Conservation (phyloP, 768 basidiomycete species). For the Boletellus ananas region DNA sequence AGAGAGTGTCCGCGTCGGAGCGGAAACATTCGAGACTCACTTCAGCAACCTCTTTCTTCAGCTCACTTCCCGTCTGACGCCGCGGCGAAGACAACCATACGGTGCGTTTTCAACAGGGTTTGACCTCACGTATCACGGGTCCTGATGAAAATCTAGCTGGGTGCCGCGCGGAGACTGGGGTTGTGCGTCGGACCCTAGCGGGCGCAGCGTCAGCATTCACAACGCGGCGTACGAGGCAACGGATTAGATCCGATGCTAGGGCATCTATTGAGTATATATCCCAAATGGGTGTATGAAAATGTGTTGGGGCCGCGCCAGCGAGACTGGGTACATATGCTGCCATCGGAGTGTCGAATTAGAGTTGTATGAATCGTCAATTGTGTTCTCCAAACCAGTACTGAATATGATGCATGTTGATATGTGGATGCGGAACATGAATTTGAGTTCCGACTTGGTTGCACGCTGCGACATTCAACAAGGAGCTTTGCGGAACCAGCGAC, state of each 20-base stretch:
- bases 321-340: constrained; percentile 9
- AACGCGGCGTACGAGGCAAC: constrained; percentile 71
- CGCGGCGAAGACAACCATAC: constrained; percentile 87
- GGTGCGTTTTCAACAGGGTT: constrained; percentile 44
- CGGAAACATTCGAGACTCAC: constrained; percentile 3
- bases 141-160: constrained; percentile 53
- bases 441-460: too few relatives aligned
- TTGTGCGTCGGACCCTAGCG: constrained; percentile 90
- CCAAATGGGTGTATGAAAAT: constrained; percentile 10
- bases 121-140: constrained; percentile 3
- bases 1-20: constrained; percentile 8
- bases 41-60: constrained; percentile 22
- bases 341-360: constrained; percentile 27
- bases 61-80: constrained; percentile 81
- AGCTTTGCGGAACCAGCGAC: too few relatives aligned
- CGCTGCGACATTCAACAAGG: too few relatives aligned
- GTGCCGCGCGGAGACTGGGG: constrained; percentile 97
- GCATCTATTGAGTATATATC: constrained; percentile 19
- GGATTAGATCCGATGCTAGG: constrained; percentile 11
- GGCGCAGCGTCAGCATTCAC: constrained; percentile 94
- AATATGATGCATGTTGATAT: too few relatives aligned
- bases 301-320: constrained; percentile 21
- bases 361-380: constrained; percentile 24
- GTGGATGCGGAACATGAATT: too few relatives aligned
- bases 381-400: constrained; percentile 30